Conservation (phyloP, 305 asterid species). For the Fraxinus paxiana region DNA sequence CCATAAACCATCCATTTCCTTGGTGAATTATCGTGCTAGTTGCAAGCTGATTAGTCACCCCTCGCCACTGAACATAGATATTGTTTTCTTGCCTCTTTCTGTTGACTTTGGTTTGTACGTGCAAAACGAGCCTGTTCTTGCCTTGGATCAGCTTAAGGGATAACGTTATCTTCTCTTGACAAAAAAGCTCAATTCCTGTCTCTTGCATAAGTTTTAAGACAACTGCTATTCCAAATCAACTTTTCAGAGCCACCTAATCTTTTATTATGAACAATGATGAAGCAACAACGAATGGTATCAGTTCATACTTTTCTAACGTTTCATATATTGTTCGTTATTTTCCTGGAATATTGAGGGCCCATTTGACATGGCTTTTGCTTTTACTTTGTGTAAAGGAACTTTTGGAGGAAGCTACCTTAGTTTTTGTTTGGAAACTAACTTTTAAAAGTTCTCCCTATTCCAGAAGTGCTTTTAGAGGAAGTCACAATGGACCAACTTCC, state of each 20-base stretch:
- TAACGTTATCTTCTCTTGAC: not conserved
- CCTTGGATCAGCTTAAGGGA: not conserved
- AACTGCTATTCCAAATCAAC: not conserved
- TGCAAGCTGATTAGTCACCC: not conserved
- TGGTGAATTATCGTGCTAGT: not conserved
- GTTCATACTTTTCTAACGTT: not conserved
- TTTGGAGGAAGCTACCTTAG: too few relatives aligned
- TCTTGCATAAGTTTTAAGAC: not conserved
- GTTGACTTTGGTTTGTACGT: not conserved
- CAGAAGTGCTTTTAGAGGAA: not conserved
- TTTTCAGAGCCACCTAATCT: not conserved
- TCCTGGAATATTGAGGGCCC: not conserved
- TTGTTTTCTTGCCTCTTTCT: not conserved
- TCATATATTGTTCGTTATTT: not conserved
- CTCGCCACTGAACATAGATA: not conserved
- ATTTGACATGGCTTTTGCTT: not conserved
- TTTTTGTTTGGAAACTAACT: not conserved
- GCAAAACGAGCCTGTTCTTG: not conserved
- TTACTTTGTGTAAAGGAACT: not conserved
- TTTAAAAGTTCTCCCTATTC: not conserved
- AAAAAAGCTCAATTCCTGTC: not conserved
- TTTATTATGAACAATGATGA: not conserved
- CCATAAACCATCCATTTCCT: not conserved
- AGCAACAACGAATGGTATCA: not conserved
- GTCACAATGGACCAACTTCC: not conserved